These are phyloP conservation scores for Metschnikowia henanensis DNA, from an alignment of 805 yeast genomes.

Conservation along the genomic window DNA sequence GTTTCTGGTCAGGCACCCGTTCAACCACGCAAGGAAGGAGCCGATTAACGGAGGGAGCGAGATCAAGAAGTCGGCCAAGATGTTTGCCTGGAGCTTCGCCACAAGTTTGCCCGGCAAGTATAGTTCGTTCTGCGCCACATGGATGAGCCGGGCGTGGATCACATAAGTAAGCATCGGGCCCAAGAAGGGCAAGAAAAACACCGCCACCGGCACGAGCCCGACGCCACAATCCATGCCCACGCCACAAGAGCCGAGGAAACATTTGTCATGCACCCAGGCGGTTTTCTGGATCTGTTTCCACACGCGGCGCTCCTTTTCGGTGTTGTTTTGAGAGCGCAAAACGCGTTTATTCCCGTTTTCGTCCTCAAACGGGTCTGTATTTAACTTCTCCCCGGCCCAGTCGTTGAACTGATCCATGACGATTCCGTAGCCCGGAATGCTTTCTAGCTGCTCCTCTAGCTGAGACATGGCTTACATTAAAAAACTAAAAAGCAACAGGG, in stretches of 20 bases:
- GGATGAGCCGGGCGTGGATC: slow-evolving; percentile 68
- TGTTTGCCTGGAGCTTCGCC: slow-evolving; percentile 75
- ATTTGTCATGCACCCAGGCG: slow-evolving; percentile 88
- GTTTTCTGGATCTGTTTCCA: slow-evolving; percentile 74
- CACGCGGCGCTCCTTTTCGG: slow-evolving; percentile 57
- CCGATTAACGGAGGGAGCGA: slow-evolving; percentile 84
- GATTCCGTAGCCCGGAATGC: slow-evolving; percentile 54
- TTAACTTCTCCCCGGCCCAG: slow-evolving; percentile 62
- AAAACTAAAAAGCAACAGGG: no score
- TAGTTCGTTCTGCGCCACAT: slow-evolving; percentile 56
- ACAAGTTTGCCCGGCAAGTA: slow-evolving; percentile 57
- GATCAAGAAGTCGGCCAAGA: slow-evolving; percentile 69
- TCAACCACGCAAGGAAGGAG: slow-evolving; percentile 72
- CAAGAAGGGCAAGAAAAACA: slow-evolving; percentile 68
- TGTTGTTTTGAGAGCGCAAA: slow-evolving; percentile 50
- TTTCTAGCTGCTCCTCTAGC: slow-evolving; percentile 19
- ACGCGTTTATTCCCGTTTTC: slow-evolving; percentile 58
- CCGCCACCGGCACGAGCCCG: slow-evolving; percentile 75
- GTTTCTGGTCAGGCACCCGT: slow-evolving; percentile 86
- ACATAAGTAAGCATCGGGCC: slow-evolving; percentile 85
- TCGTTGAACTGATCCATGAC: slow-evolving; percentile 63
- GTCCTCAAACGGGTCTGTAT: slow-evolving; percentile 67
- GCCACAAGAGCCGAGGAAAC: slow-evolving; percentile 73
- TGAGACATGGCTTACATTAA: slow-evolving; percentile 11
- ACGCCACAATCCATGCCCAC: slow-evolving; percentile 68